A percentile compares a stretch with the other conserved stretches of the same genome.
These are phyloP conservation scores for Boletus bicolor DNA, from an alignment of 768 basidiomycete species.

Conservation along the genomic window DNA sequence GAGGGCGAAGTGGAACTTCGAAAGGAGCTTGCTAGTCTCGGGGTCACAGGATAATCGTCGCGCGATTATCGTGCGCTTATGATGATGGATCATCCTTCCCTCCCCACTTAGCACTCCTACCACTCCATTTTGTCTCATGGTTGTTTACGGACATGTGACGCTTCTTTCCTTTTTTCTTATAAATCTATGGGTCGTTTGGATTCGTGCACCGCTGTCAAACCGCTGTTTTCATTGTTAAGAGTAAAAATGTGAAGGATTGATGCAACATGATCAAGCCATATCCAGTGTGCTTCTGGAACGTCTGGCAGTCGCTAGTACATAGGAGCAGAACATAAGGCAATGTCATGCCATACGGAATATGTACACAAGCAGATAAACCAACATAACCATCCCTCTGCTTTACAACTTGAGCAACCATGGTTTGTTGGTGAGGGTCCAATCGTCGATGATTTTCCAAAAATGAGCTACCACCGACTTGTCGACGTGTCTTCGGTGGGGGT, in stretches of 20 bases:
- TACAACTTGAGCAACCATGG: slow-evolving; percentile 62
- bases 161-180: neutral
- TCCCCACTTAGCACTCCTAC: neutral
- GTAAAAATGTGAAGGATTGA: neutral
- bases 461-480: slow-evolving; percentile 94
- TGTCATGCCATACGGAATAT: neutral
- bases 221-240: too few species aligned
- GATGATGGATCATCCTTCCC: neutral
- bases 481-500: slow-evolving; percentile 82
- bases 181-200: slow-evolving; percentile 6
- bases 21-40: slow-evolving; percentile 61
- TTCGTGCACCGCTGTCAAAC: neutral
- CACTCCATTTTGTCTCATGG: neutral
- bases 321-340: neutral
- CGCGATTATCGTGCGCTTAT: neutral
- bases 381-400: too few species aligned
- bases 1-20: slow-evolving; percentile 84
- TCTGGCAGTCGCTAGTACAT: neutral
- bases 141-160: neutral
- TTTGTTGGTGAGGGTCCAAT: slow-evolving; percentile 79
- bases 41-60: slow-evolving; percentile 14
- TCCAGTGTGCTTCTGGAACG: neutral
- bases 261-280: neutral
- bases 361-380: slow-evolving; percentile 9
- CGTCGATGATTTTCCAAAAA: slow-evolving; percentile 92